Evolutionary conservation across 2,329 filamentous ascomycete species (phyloP).

Genomic region (Aspergillus awamori): DNA sequence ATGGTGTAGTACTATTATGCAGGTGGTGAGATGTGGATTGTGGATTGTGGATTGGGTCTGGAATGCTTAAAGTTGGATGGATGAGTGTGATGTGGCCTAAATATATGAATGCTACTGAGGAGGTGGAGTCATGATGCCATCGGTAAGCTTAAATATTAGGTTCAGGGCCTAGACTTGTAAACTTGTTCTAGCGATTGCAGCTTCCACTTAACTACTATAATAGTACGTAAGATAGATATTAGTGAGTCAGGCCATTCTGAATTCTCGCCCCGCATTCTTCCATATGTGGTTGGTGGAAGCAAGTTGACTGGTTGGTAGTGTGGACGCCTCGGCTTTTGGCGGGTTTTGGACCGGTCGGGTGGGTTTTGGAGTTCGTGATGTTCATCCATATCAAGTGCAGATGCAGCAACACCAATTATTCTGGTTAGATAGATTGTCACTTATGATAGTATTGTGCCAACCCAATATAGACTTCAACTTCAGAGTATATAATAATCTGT

Average conservation of each 20-base stretch:
- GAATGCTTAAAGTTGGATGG: no score
- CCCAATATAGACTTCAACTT: neutral
- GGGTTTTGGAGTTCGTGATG: neutral
- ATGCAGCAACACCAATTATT: neutral
- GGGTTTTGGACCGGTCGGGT: constrained; percentile 13
- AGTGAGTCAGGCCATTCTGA: neutral
- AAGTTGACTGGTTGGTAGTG: neutral
- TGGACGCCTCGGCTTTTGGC: constrained; percentile 7
- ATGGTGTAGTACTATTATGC: neutral
- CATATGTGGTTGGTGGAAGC: neutral
- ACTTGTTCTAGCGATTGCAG: no score
- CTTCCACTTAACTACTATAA: neutral
- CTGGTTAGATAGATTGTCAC: no score
- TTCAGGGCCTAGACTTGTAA: neutral
- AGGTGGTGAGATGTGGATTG: neutral
- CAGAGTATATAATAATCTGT: no score
- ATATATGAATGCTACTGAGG: neutral
- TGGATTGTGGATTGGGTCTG: neutral
- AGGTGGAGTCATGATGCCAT: constrained; percentile 12
- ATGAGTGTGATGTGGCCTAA: neutral
- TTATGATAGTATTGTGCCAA: neutral
- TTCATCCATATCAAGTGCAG: neutral
- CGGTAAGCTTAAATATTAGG: neutral
- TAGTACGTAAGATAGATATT: neutral
- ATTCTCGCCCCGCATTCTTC: neutral